Conservation (phyloP, 148 eudicot genomes). For the Nyssa sinensis region DNA sequence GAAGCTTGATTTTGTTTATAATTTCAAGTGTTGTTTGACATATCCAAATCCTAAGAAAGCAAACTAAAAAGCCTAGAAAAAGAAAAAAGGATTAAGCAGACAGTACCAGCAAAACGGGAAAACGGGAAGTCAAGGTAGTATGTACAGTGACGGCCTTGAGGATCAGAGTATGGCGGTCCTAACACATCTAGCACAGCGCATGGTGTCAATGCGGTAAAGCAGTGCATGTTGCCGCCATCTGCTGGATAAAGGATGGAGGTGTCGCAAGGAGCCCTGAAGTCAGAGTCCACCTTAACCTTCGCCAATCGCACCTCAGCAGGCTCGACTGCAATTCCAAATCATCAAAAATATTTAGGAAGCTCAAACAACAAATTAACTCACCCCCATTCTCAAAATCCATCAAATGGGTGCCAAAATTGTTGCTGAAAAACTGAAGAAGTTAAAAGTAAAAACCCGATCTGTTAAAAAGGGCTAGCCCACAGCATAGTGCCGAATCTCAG, state of each 20-base stretch:
- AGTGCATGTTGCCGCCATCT: conserved; percentile 88
- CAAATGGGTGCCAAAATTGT: not conserved
- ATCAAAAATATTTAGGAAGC: conserved; percentile 1
- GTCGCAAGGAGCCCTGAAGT: conserved; percentile 69
- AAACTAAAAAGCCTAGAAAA: not conserved
- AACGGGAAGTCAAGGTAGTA: conserved; percentile 69
- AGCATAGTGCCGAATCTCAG: no score
- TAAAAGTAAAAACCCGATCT: no score
- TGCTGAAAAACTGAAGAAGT: not conserved
- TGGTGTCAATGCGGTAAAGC: conserved; percentile 73
- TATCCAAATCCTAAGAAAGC: not conserved
- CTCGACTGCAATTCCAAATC: conserved; percentile 21
- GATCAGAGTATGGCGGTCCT: conserved; percentile 83
- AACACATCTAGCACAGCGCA: conserved; percentile 89
- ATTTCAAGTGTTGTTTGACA: not conserved
- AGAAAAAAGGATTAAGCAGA: not conserved
- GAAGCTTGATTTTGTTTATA: not conserved
- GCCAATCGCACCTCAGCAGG: conserved; percentile 47
- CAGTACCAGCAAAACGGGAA: conserved; percentile 51
- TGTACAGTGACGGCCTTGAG: conserved; percentile 81
- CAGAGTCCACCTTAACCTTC: conserved; percentile 54
- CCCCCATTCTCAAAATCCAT: not conserved
- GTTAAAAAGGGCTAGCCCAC: no score
- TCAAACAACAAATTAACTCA: not conserved
- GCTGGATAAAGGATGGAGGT: conserved; percentile 76